Conservation (phyloP, 495 filamentous ascomycete genomes). For the Daldinia bambusicola region DNA sequence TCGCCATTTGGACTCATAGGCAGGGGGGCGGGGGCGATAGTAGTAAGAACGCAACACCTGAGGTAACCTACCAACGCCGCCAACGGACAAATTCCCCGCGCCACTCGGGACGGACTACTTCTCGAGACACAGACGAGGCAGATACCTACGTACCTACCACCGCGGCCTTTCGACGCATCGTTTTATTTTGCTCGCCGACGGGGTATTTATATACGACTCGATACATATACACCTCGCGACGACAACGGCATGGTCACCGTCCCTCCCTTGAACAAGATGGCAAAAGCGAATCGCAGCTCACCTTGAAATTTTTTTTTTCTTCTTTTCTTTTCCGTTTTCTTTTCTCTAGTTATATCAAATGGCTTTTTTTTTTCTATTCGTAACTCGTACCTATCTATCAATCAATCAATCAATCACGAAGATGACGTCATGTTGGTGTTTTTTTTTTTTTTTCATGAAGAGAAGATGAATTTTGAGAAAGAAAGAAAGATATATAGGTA, state of each 20-base stretch:
- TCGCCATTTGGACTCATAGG: background rate
- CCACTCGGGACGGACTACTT: background rate
- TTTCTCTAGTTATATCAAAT: background rate
- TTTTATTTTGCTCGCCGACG: background rate
- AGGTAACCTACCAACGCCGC: background rate
- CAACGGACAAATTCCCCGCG: background rate
- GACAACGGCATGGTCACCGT: too few relatives aligned
- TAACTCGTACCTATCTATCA: too few relatives aligned
- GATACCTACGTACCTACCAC: too few relatives aligned
- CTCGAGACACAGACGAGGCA: background rate
- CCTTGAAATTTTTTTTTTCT: background rate
- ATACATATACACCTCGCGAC: background rate
- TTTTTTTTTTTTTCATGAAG: too few relatives aligned
- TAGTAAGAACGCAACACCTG: background rate
- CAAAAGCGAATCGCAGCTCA: constrained; percentile 1
- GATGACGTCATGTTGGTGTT: constrained; percentile 43
- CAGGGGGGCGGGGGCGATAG: too few relatives aligned
- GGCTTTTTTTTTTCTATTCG: constrained; percentile 9
- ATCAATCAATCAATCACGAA: background rate
- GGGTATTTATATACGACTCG: background rate
- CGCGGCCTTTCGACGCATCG: background rate
- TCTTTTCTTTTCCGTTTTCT: background rate
- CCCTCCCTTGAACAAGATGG: background rate
- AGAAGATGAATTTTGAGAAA: constrained; percentile 5
- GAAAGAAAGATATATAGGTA: too few relatives aligned